Evolutionary conservation across 164 flowering plant genomes (phyloP).

Genomic region (Stephania cephalantha): DNA sequence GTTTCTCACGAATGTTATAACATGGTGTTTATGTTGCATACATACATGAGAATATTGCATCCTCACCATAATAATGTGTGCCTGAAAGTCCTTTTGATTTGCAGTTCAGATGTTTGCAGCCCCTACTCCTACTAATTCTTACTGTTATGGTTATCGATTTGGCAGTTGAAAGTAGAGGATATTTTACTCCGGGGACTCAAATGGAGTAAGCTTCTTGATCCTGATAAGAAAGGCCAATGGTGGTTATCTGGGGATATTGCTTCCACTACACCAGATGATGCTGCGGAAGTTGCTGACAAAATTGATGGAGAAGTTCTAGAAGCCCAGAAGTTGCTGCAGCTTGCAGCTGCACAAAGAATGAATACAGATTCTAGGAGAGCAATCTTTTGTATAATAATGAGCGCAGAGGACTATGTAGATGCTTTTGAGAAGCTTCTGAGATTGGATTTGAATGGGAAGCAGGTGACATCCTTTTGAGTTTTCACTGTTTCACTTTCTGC

Average conservation of each 20-base stretch:
- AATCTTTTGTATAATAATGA: slow-evolving; percentile 84
- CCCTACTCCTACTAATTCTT: too few species aligned
- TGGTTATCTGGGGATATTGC: slow-evolving; percentile 69
- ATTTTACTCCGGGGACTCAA: slow-evolving; percentile 62
- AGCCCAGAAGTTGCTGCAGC: slow-evolving; percentile 78
- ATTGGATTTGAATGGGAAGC: slow-evolving; percentile 80
- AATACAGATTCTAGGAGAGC: slow-evolving; percentile 85
- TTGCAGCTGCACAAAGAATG: slow-evolving; percentile 91
- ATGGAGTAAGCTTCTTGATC: slow-evolving; percentile 92
- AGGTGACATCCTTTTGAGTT: slow-evolving; percentile 37
- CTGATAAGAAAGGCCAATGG: slow-evolving; percentile 94
- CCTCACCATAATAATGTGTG: too few species aligned
- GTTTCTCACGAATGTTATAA: too few species aligned
- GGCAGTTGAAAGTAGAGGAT: slow-evolving; percentile 70
- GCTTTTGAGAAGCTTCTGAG: slow-evolving; percentile 84
- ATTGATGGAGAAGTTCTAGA: slow-evolving; percentile 75
- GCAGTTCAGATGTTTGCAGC: too few species aligned
- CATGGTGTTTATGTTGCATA: too few species aligned
- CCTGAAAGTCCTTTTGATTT: too few species aligned
- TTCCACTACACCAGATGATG: slow-evolving; percentile 26
- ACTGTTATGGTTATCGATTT: not conserved
- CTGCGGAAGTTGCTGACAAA: slow-evolving; percentile 58
- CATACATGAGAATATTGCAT: too few species aligned
- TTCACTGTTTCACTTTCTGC: slow-evolving; percentile 1
- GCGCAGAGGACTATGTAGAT: slow-evolving; percentile 81